A percentile compares a stretch with the other conserved stretches of the same genome.
phyloP scores from a whole-genome alignment of 345 rosid genomes.

The Lepidium aucheri region DNA sequence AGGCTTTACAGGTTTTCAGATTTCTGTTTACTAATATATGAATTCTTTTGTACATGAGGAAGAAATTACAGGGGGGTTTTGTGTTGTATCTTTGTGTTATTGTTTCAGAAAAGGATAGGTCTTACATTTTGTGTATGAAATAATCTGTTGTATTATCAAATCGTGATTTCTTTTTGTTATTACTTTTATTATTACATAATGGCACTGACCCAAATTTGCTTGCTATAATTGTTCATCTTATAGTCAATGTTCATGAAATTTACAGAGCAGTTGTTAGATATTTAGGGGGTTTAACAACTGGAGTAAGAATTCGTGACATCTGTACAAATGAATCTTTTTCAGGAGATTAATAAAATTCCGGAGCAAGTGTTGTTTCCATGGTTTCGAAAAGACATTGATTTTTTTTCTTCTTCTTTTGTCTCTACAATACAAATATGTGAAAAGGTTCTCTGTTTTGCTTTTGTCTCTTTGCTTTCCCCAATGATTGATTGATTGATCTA shows the following conservation, averaged over 20 bases:
- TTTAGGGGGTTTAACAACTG: background rate
- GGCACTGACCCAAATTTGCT: background rate
- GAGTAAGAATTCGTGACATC: background rate
- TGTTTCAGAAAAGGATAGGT: conserved; percentile 17
- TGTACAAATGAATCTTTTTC: conserved; percentile 13
- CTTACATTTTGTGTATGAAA: conserved; percentile 12
- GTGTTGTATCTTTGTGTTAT: conserved; percentile 18
- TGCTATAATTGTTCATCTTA: background rate
- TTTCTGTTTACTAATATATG: conserved; percentile 14
- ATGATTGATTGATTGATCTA: background rate
- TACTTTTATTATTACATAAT: background rate
- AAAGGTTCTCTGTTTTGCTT: background rate
- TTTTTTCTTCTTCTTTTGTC: background rate
- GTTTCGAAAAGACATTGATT: background rate
- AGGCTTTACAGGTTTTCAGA: background rate
- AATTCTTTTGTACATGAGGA: conserved; percentile 31
- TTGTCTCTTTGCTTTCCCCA: background rate
- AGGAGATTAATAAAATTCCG: background rate
- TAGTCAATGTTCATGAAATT: background rate
- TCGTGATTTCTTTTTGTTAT: conserved; percentile 10
- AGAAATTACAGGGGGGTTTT: conserved; percentile 10
- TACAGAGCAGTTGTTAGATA: background rate
- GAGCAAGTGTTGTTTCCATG: conserved; percentile 11
- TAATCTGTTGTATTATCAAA: conserved; percentile 10
- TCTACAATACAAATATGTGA: conserved; percentile 17